Evolutionary conservation across 345 rosid genomes (phyloP).

Genomic region (Camelina laxa): DNA sequence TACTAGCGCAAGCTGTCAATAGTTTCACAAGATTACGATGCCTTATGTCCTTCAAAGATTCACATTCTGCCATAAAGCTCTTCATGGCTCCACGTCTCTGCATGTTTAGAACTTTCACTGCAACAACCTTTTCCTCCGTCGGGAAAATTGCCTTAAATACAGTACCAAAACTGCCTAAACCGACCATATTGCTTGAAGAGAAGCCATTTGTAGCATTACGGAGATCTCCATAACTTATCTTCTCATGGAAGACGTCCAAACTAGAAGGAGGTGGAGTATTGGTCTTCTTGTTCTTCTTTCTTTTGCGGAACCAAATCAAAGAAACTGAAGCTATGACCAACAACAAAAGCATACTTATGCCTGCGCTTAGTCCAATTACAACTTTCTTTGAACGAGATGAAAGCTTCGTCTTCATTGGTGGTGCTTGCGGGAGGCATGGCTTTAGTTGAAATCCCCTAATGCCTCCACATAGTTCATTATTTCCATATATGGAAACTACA

Average conservation of each 20-base stretch:
- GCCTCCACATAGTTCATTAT: slow-evolving; percentile 33
- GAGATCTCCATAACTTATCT: slow-evolving; percentile 7
- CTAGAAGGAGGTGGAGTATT: neutral
- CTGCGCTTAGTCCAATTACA: neutral
- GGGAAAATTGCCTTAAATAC: neutral
- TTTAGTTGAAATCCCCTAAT: slow-evolving; percentile 3
- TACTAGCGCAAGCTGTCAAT: neutral
- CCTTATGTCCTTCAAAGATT: slow-evolving; percentile 39
- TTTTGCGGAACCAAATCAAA: neutral
- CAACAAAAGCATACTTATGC: neutral
- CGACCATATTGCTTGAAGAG: neutral
- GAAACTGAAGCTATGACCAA: neutral
- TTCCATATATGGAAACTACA: neutral
- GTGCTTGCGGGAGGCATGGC: neutral
- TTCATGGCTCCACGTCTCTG: slow-evolving; percentile 46
- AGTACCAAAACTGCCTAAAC: slow-evolving; percentile 1
- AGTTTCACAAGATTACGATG: slow-evolving; percentile 7
- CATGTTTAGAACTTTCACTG: slow-evolving; percentile 46
- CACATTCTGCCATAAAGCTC: slow-evolving; percentile 56
- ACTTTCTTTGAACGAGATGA: neutral
- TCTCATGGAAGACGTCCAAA: neutral
- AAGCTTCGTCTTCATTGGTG: neutral
- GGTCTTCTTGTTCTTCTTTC: neutral
- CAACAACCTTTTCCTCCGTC: neutral
- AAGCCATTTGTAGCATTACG: neutral